Percentiles rank a stretch among this genome's conserved stretches.
phyloP scores from a whole-genome alignment of 2,329 filamentous ascomycete species.

The Bisporella sp. region DNA sequence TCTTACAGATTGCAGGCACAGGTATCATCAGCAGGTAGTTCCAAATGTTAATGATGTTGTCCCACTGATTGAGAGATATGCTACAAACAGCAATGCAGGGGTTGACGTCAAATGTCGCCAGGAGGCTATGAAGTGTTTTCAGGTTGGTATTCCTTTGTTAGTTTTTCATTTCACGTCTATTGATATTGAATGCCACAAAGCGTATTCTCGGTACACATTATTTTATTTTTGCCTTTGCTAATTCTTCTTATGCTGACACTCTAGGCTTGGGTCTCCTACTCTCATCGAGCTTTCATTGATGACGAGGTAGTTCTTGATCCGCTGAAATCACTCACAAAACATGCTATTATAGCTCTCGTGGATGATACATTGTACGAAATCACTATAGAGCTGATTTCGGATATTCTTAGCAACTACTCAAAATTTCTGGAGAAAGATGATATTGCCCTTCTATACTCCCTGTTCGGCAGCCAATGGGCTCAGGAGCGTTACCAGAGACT shows the following conservation, averaged over 20 bases:
- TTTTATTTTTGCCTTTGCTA: too few relatives aligned
- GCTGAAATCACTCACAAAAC: conserved; percentile 52
- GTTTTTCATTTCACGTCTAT: not conserved
- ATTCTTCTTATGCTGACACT: conserved; percentile 6
- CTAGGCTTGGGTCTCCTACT: conserved; percentile 69
- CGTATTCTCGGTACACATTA: not conserved
- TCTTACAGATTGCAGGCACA: conserved; percentile 24
- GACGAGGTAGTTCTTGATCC: conserved; percentile 50
- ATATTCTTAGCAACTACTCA: conserved; percentile 58
- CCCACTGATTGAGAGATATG: conserved; percentile 35
- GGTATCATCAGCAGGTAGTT: conserved; percentile 44
- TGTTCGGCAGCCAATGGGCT: conserved; percentile 56
- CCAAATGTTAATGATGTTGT: conserved; percentile 44
- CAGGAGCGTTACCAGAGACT: conserved; percentile 47
- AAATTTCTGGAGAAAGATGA: conserved; percentile 54
- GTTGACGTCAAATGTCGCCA: conserved; percentile 37
- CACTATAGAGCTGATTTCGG: conserved; percentile 57
- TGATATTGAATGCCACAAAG: not conserved
- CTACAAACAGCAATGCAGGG: conserved; percentile 34
- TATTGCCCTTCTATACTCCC: conserved; percentile 46
- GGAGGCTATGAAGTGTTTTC: conserved; percentile 54
- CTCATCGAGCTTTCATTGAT: conserved; percentile 54
- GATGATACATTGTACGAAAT: conserved; percentile 51
- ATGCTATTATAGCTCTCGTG: conserved; percentile 53
- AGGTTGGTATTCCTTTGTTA: conserved; percentile 35